Base-by-base conservation (phyloP, 352 stramenopile genomes). In the Thalassiosira hispida region DNA sequence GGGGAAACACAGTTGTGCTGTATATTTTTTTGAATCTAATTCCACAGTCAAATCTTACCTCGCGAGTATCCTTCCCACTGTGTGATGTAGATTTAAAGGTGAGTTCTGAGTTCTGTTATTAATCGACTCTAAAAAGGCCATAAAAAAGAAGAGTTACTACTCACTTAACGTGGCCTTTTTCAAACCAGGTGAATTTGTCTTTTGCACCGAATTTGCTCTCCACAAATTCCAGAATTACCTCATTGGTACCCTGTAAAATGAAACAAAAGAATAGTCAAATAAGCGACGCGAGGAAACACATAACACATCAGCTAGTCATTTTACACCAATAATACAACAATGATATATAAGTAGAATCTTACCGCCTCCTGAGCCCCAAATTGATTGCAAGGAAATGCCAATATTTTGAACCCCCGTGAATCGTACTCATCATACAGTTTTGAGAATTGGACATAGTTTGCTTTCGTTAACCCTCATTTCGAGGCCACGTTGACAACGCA, bases 81-180 rank as follows among this genome's bases (percentile, higher is more conserved):
- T 23, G 6, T 51, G 18, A 23, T 22, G 18, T 16, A n/a, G n/a
- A 18, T 12, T 22, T 16, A 23, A 51, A 16, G n/a, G n/a, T n/a
- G n/a, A n/a, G n/a, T n/a, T n/a, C n/a, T n/a, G n/a, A n/a, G n/a
- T n/a, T n/a, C 42, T 23, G n/a, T 6, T 51, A 22, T 51, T 51
- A 16, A 51, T n/a, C 12, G n/a, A 16, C 42, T 22, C 2, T 4
- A 6, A 16, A 4, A 51, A 12, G 2, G 42, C 42, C 3, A n/a
- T 6, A 5, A 22, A 18, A n/a, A 51, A 51, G 31, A 38, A 38
- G 3, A 38, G 2, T 51, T 16, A 51, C 42, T 12, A 84, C 85
- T n/a, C 95, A 94, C 66, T 97, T 97, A 9, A 97, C 94, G 61
- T 96, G 91, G 35, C 77, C 79, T 73, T 96, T 97, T 70, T 89